Evolutionary conservation across 2,329 filamentous ascomycete genomes (phyloP).

Genomic region (Fusarium xylarioides): DNA sequence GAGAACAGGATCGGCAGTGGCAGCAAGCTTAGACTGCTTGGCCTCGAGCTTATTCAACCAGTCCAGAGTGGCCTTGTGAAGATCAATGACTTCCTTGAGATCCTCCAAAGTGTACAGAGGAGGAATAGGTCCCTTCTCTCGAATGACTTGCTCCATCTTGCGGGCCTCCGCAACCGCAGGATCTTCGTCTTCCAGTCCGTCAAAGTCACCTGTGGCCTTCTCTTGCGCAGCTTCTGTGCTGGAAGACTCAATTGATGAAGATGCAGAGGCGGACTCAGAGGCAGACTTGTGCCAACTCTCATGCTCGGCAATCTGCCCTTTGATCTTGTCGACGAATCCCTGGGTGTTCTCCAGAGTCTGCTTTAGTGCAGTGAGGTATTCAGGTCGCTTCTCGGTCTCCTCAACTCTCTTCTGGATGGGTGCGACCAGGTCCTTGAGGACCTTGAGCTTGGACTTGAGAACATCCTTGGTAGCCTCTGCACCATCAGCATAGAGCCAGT

Average conservation of each 20-base stretch:
- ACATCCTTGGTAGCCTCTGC: conserved; percentile 77
- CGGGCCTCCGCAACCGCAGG: conserved; percentile 50
- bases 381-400: conserved; percentile 77
- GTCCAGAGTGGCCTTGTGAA: conserved; percentile 68
- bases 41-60: conserved; percentile 81
- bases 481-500: conserved; percentile 93
- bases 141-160: conserved; percentile 55
- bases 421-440: conserved; percentile 78
- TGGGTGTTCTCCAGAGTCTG: conserved; percentile 76
- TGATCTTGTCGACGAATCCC: conserved; percentile 75
- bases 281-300: conserved; percentile 68
- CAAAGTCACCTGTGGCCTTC: conserved; percentile 66
- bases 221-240: conserved; percentile 56
- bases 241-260: conserved; percentile 52
- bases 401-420: conserved; percentile 80
- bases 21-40: conserved; percentile 74
- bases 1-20: conserved; percentile 78
- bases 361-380: conserved; percentile 72
- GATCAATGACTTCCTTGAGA: conserved; percentile 69
- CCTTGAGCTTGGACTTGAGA: conserved; percentile 79
- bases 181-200: conserved; percentile 80
- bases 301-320: conserved; percentile 74
- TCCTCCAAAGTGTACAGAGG: conserved; percentile 79
- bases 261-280: conserved; percentile 60
- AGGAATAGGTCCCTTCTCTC: conserved; percentile 63